Evolutionary conservation across 495 filamentous ascomycete genomes (phyloP).

Genomic region (Penicillium tannophilum): DNA sequence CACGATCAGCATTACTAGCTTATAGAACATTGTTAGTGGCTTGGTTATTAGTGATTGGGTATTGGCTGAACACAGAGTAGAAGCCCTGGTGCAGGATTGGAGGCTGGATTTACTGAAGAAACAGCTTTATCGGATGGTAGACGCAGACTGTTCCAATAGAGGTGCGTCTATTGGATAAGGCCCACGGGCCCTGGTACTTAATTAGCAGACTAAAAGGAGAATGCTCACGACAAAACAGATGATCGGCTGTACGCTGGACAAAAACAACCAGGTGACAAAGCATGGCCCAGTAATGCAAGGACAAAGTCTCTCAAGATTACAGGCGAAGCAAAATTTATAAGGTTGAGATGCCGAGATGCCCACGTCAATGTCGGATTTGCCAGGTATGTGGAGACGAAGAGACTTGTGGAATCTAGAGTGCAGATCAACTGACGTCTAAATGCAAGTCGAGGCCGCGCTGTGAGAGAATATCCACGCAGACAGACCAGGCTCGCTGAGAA

Average conservation of each 20-base stretch:
- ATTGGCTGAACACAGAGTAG: not conserved
- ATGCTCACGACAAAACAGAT: constrained; percentile 1
- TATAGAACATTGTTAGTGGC: not conserved
- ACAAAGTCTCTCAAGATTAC: not conserved
- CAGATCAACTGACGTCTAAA: not conserved
- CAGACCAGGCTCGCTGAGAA: constrained; percentile 46
- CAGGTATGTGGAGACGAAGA: not conserved
- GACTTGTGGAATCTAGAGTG: not conserved
- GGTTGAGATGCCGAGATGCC: not conserved
- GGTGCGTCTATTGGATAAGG: not conserved
- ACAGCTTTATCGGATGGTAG: not conserved
- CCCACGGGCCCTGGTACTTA: not conserved
- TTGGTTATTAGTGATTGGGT: not conserved
- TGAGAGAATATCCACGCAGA: constrained; percentile 28
- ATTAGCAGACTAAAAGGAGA: constrained; percentile 6
- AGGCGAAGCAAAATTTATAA: not conserved
- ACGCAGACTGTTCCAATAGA: not conserved
- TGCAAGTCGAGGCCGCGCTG: constrained; percentile 8
- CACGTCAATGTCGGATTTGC: not conserved
- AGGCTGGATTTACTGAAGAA: not conserved
- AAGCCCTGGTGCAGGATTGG: not conserved
- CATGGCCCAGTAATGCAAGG: not conserved
- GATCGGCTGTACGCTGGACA: not conserved
- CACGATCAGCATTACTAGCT: not conserved
- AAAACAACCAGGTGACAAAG: not conserved